Percentiles rank a stretch among this genome's conserved stretches.
These are phyloP conservation scores for Megacollybia platyphylla DNA, from an alignment of 1,284 basidiomycete species.

Conservation along the genomic window DNA sequence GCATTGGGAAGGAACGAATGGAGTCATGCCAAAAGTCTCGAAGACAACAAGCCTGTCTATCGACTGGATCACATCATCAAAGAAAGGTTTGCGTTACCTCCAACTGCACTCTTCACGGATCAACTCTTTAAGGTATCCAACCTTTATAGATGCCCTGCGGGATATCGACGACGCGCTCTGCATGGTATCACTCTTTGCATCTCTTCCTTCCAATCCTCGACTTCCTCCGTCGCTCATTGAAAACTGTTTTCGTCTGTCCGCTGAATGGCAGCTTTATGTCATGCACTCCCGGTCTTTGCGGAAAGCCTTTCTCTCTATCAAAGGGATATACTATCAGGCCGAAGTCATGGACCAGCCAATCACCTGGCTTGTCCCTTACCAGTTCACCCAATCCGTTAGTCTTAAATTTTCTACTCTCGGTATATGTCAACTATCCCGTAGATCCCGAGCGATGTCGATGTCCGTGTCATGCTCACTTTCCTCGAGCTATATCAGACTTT, in stretches of 20 bases:
- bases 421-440: conserved; percentile 17
- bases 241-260: conserved; percentile 82
- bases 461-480: conserved; percentile 98
- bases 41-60: conserved; percentile 86
- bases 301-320: conserved; percentile 95
- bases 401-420: conserved; percentile 1
- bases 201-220: conserved; percentile 73
- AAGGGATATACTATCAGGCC: conserved; percentile 97
- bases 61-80: conserved; percentile 95
- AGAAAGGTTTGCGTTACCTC: conserved; percentile 56
- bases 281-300: conserved; percentile 82
- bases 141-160: conserved; percentile 89
- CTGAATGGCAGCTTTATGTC: conserved; percentile 93
- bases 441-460: conserved; percentile 94
- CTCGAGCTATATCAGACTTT: conserved; percentile 97
- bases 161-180: conserved; percentile 98
- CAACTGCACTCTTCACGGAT: conserved; percentile 5
- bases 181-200: conserved; percentile 88
- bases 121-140: conserved; percentile 68
- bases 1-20: conserved; percentile 93
- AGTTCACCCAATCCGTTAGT: conserved; percentile 90
- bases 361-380: conserved; percentile 97
- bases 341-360: conserved; percentile 88
- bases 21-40: conserved; percentile 88
- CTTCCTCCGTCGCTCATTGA: conserved; percentile 80